Evolutionary conservation across 345 rosid genomes (phyloP).

Genomic region (Salix arbutifolia): DNA sequence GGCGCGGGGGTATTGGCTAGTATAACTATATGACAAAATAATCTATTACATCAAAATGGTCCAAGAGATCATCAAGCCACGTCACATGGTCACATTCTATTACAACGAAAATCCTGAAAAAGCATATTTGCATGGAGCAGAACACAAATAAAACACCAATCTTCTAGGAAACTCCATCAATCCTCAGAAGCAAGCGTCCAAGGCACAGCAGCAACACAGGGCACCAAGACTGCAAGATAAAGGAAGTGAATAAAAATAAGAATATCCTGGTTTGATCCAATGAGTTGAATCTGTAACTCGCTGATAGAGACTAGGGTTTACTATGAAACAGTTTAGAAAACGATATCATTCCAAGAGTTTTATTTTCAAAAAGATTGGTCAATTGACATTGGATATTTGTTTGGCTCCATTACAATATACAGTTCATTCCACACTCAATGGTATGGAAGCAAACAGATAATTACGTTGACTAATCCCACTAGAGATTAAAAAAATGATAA

Average conservation of each 20-base stretch:
- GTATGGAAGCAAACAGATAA: too few species aligned
- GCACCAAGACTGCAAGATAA: constrained; percentile 55
- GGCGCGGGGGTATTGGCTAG: too few species aligned
- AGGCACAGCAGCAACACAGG: constrained; percentile 66
- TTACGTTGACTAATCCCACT: too few species aligned
- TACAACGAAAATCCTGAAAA: background rate
- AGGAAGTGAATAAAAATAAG: constrained; percentile 1
- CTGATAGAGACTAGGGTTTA: too few species aligned
- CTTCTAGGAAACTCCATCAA: background rate
- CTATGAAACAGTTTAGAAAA: too few species aligned
- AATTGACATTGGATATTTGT: too few species aligned
- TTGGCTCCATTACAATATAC: too few species aligned
- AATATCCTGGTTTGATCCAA: background rate
- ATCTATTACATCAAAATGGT: background rate
- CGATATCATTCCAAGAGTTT: too few species aligned
- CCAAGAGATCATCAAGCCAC: background rate
- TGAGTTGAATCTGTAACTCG: too few species aligned
- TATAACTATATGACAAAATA: too few species aligned
- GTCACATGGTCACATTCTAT: background rate
- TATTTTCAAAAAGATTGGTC: too few species aligned
- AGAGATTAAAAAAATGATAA: background rate
- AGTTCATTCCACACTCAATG: too few species aligned
- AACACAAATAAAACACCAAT: background rate
- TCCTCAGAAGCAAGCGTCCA: constrained; percentile 58
- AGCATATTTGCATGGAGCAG: background rate